A percentile compares a stretch with the other conserved stretches of the same genome.
Evolutionary conservation across 495 filamentous ascomycete genomes (phyloP).

Genomic region (Penicillium pancosmium): DNA sequence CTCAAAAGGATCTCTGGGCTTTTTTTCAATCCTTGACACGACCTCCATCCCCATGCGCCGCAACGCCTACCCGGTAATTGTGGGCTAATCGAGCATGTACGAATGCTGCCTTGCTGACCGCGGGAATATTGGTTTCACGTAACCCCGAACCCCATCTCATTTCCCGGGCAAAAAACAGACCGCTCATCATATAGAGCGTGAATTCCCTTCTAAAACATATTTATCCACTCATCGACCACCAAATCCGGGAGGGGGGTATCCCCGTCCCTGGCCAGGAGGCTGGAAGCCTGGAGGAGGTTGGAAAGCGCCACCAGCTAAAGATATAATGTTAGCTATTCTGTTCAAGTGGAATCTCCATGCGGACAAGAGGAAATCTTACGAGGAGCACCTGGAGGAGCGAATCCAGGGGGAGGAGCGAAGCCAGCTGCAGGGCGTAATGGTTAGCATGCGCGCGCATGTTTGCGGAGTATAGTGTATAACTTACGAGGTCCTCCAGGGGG

Average conservation of each 20-base stretch:
- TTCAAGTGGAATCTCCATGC: not conserved
- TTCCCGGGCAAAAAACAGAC: conserved; percentile 18
- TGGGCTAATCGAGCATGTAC: conserved; percentile 30
- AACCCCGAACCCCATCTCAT: conserved; percentile 11
- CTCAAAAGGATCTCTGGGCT: conserved; percentile 31
- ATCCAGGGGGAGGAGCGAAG: conserved; percentile 55
- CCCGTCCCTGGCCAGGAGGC: conserved; percentile 63
- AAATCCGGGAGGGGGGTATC: conserved; percentile 77
- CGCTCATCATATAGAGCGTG: conserved; percentile 24
- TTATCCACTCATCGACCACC: conserved; percentile 62
- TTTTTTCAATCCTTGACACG: conserved; percentile 33
- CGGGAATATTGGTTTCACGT: conserved; percentile 9
- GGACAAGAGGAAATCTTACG: conserved; percentile 48
- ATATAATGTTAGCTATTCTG: conserved; percentile 23
- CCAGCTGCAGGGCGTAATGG: conserved; percentile 8
- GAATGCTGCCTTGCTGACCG: conserved; percentile 15
- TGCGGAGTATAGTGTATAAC: conserved; percentile 26
- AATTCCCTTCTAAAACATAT: conserved; percentile 23
- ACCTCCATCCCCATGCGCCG: conserved; percentile 51
- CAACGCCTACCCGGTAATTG: conserved; percentile 50
- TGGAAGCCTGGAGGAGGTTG: conserved; percentile 74
- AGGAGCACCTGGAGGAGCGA: conserved; percentile 59
- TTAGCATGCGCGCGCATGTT: conserved; percentile 5
- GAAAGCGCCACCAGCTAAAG: conserved; percentile 58
- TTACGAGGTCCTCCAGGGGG: conserved; percentile 64